phyloP scores from a whole-genome alignment of 225 moss, liverwort and hornwort species.

The Pseudoscleropodium purum region DNA sequence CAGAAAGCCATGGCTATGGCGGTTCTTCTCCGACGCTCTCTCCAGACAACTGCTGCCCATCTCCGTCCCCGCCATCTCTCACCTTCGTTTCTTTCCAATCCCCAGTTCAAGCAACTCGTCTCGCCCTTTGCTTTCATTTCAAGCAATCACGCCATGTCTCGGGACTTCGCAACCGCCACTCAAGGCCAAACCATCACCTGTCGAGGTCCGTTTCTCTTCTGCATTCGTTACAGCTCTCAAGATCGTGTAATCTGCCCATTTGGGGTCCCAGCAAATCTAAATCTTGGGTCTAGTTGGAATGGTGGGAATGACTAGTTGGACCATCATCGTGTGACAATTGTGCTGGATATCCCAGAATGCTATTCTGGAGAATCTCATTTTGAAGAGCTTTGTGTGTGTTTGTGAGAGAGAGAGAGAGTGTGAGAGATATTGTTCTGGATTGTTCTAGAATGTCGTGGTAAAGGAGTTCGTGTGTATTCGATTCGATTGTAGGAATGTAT shows the following conservation, averaged over 20 bases:
- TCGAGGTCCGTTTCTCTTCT: background rate
- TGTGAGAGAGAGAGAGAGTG: background rate
- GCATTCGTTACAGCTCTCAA: background rate
- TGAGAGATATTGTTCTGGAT: background rate
- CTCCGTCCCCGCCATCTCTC: background rate
- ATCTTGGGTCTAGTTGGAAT: background rate
- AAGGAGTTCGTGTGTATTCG: no score
- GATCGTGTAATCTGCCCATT: background rate
- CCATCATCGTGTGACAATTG: background rate
- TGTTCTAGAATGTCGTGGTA: background rate
- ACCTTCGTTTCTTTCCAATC: background rate
- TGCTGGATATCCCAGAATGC: background rate
- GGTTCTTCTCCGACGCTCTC: background rate
- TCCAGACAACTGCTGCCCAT: background rate
- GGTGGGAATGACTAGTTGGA: background rate
- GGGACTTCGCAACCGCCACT: background rate
- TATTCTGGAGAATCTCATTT: background rate
- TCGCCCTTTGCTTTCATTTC: background rate
- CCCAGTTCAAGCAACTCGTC: background rate
- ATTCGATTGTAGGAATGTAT: background rate
- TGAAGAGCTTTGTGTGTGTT: background rate
- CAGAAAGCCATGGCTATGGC: background rate
- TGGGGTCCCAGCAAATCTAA: background rate
- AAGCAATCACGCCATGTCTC: background rate
- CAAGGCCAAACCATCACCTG: slow-evolving; percentile 29